Base-by-base conservation (phyloP, 164 flowering plant species). In the Nymphaea colorata region DNA sequence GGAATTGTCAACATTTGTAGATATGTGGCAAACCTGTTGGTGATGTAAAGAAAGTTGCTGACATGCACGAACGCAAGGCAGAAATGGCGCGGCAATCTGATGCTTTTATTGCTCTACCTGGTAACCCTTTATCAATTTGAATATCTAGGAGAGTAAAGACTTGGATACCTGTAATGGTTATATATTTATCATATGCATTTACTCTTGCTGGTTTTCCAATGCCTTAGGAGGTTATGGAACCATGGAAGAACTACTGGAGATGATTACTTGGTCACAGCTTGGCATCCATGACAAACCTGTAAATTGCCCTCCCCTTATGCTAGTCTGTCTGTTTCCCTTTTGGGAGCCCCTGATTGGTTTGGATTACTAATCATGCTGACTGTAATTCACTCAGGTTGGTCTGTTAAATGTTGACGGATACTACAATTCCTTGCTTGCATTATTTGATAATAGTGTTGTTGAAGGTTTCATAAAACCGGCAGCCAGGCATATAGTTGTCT, bases 51-150 rank as follows among this genome's bases (percentile, higher is more conserved):
- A 72, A 75, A 59, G 96, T 86, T 70, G 53, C 85, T 43, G 91
- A 92, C 79, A 92, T 92, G 96, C 98, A 92, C 68, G 96, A 92
- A 76, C 84, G 96, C 12, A 92, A 92, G 76, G 96, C 98, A 43
- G 78, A 78, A 68, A 92, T 92, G 93, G 96, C 96, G 53, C 78
- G 76, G 76, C 82, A 86, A 76, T 80, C 98, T 47, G 92, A 89
- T 72, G 98, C 91, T 8, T 92, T 92, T 74, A 88, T 92, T 73
- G 98, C 98, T 78, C 87, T 93, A 80, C 96, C 98, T 65, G 98
- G 95, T 88, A 82, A 70, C 65, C 47, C 18, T 51, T 51, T 10
- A 51, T 5, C 14, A 51, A 51, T 51, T 51, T 45, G 47, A 15
- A 16, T 14, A 57, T 43, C n/a, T 67, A 25, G 36, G 36, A 25